Evolutionary conservation across 495 filamentous ascomycete species (phyloP).

Genomic region (Pseudomonodictys pantanalensis): DNA sequence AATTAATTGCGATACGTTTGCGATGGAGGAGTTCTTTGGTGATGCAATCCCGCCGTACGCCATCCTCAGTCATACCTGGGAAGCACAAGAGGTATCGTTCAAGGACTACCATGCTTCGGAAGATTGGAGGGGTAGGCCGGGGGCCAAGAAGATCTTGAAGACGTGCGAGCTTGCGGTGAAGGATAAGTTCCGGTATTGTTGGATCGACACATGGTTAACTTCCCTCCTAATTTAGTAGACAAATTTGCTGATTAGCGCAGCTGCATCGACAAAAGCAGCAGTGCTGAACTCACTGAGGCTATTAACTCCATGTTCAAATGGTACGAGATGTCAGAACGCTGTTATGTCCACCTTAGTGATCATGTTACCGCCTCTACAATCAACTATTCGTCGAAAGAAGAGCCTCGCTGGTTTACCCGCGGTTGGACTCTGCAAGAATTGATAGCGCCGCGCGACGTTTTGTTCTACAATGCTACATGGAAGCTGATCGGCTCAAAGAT

Average conservation of each 20-base stretch:
- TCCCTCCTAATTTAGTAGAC: no score
- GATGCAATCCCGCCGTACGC: conserved; percentile 12
- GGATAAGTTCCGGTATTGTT: conserved; percentile 35
- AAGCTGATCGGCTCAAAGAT: background rate
- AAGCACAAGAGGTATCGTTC: conserved; percentile 12
- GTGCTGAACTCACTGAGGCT: conserved; percentile 41
- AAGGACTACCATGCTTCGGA: background rate
- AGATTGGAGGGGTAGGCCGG: background rate
- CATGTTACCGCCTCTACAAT: no score
- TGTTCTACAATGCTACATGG: conserved; percentile 10
- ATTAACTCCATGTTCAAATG: conserved; percentile 42
- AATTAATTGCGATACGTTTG: background rate
- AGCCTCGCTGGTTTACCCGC: conserved; percentile 16
- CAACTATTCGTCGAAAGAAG: background rate
- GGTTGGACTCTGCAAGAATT: conserved; percentile 29
- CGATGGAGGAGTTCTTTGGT: background rate
- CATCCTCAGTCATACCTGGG: conserved; percentile 29
- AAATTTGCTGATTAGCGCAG: no score
- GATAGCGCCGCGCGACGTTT: conserved; percentile 3
- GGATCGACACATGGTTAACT: conserved; percentile 51
- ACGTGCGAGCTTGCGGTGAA: conserved; percentile 17
- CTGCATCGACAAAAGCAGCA: conserved; percentile 42
- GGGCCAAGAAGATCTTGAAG: conserved; percentile 13
- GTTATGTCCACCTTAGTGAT: conserved; percentile 19
- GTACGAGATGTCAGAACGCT: conserved; percentile 7